phyloP scores from a whole-genome alignment of 176 grass and related monocot species.

The Aegilops speltoides region DNA sequence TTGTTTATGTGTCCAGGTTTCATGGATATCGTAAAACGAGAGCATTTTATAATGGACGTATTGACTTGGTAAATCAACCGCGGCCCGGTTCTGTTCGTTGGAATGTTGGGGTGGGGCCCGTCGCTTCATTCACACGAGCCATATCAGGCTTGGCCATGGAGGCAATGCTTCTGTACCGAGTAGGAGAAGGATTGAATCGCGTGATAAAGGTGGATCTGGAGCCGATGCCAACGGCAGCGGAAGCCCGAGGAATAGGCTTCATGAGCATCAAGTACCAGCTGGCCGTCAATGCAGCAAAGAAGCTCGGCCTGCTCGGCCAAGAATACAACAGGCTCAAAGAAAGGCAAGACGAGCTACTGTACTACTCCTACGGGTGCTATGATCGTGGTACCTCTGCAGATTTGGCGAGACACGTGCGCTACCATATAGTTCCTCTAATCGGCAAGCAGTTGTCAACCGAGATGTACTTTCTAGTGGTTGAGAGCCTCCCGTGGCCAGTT shows the following conservation, averaged over 20 bases:
- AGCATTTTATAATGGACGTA: no score
- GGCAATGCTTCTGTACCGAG: accelerated
- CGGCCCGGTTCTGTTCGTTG: no score
- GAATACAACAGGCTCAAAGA: not conserved
- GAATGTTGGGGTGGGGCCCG: not conserved
- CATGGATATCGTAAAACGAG: no score
- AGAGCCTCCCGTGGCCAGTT: not conserved
- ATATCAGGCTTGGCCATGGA: not conserved
- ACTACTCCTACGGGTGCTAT: not conserved
- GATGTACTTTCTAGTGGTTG: not conserved
- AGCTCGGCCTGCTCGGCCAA: not conserved
- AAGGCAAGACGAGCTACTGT: not conserved
- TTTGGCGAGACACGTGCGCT: accelerated
- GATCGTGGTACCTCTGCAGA: accelerated
- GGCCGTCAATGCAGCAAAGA: not conserved
- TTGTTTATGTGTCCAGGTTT: no score
- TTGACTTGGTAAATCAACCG: no score
- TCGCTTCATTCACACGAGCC: not conserved
- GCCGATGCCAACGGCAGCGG: not conserved
- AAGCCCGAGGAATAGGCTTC: accelerated
- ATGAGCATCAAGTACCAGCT: not conserved
- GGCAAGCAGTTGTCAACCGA: accelerated
- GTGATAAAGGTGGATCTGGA: constrained; percentile 24
- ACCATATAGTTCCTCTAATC: accelerated
- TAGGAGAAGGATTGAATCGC: not conserved